Evolutionary conservation across 371 early-diverging fungal species (phyloP).

Genomic region (Haplosporangium sp.): DNA sequence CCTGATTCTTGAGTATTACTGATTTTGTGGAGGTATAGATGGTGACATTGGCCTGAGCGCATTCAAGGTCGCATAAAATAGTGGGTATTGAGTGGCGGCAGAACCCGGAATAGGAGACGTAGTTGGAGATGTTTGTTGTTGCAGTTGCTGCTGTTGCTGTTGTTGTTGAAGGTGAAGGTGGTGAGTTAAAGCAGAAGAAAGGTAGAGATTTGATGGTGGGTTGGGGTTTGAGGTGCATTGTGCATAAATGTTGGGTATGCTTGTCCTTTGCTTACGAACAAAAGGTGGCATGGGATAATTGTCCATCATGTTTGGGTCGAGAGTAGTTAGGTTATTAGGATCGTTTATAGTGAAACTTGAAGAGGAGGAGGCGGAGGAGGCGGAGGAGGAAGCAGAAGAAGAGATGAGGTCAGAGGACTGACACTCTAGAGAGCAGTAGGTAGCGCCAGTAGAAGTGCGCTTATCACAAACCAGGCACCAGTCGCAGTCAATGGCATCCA

Average conservation of each 20-base stretch:
- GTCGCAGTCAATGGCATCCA: slow-evolving; percentile 56
- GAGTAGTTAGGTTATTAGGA: slow-evolving; percentile 14
- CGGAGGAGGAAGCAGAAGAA: slow-evolving; percentile 48
- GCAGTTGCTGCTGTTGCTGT: slow-evolving; percentile 23
- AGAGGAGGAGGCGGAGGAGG: slow-evolving; percentile 34
- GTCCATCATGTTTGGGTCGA: slow-evolving; percentile 11
- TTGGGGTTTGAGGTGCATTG: slow-evolving; percentile 50
- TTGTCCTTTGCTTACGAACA: slow-evolving; percentile 52
- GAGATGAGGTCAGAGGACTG: slow-evolving; percentile 53
- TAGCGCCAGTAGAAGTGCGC: slow-evolving; percentile 39
- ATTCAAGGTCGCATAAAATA: slow-evolving; percentile 53
- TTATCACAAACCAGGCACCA: slow-evolving; percentile 57
- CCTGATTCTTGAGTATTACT: neutral
- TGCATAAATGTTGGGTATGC: slow-evolving; percentile 55
- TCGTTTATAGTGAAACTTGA: slow-evolving; percentile 36
- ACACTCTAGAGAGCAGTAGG: slow-evolving; percentile 52
- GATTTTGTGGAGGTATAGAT: slow-evolving; percentile 16
- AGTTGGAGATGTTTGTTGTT: slow-evolving; percentile 9
- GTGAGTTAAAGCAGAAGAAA: slow-evolving; percentile 44
- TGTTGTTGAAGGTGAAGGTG: slow-evolving; percentile 31
- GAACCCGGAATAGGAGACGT: slow-evolving; percentile 21
- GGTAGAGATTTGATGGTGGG: slow-evolving; percentile 23
- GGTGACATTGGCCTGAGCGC: slow-evolving; percentile 39
- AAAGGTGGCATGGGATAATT: slow-evolving; percentile 53
- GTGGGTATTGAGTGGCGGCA: slow-evolving; percentile 49